These are phyloP conservation scores for Talaromyces wortmannii DNA, from an alignment of 495 filamentous ascomycete species.

Conservation along the genomic window DNA sequence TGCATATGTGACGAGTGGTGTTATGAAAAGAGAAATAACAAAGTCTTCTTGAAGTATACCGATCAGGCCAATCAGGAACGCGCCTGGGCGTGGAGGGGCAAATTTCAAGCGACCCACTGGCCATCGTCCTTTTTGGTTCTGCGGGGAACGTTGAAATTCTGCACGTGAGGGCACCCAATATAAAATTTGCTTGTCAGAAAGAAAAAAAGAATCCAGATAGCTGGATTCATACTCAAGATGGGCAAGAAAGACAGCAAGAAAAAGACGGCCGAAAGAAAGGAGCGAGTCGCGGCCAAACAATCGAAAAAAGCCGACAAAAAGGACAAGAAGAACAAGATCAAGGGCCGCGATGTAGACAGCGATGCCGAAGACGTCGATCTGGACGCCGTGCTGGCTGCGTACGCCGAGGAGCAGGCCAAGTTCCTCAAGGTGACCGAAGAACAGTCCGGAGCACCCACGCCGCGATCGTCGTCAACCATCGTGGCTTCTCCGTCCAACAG, in stretches of 20 bases:
- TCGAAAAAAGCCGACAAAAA: constrained; percentile 60
- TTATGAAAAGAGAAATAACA: too few species aligned
- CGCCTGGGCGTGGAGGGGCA: not conserved
- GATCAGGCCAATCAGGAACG: not conserved
- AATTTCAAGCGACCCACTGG: not conserved
- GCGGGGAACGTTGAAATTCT: not conserved
- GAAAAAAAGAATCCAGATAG: not conserved
- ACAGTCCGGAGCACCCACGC: constrained; percentile 63
- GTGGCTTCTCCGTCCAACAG: constrained; percentile 76
- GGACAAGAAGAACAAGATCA: constrained; percentile 66
- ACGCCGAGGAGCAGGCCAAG: constrained; percentile 73
- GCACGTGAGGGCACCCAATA: not conserved
- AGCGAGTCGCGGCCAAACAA: constrained; percentile 46
- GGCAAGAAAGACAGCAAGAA: constrained; percentile 41
- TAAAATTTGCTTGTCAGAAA: not conserved
- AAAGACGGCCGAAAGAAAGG: constrained; percentile 49
- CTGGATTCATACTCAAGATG: constrained; percentile 20
- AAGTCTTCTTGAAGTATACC: not conserved
- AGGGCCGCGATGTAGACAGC: constrained; percentile 57
- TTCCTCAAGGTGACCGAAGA: constrained; percentile 91
- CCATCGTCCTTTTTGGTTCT: not conserved
- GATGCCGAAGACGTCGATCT: constrained; percentile 90
- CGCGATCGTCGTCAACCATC: constrained; percentile 71
- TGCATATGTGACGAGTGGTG: too few species aligned
- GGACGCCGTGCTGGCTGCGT: constrained; percentile 93